Percentiles rank a stretch among this genome's conserved stretches.
These are phyloP conservation scores for Juglanconis oblonga DNA, from an alignment of 2,329 filamentous ascomycete species.

Conservation along the genomic window DNA sequence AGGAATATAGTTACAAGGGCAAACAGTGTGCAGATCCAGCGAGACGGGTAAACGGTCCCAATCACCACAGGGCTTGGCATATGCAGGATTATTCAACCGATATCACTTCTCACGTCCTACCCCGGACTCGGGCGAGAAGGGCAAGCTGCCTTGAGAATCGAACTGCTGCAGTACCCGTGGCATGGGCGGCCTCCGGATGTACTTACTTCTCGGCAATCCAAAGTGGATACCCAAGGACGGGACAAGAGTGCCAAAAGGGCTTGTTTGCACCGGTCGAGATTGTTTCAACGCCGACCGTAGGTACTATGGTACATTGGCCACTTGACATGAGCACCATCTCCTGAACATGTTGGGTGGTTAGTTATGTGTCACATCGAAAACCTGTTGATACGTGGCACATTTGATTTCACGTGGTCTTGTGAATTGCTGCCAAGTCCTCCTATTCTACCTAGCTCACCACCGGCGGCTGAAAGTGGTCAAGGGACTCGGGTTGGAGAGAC, in stretches of 20 bases:
- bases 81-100: not conserved
- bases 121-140: not conserved
- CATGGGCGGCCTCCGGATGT: not conserved
- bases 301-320: not conserved
- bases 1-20: not conserved
- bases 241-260: not conserved
- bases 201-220: not conserved
- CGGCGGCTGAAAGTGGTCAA: conserved; percentile 7
- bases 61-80: not conserved
- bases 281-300: not conserved
- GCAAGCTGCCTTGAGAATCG: too few species aligned
- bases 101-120: not conserved
- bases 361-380: not conserved
- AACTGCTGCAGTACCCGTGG: not conserved
- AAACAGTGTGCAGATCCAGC: not conserved
- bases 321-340: not conserved
- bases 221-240: not conserved
- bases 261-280: not conserved
- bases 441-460: conserved; percentile 5
- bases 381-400: not conserved
- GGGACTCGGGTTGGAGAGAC: conserved; percentile 1
- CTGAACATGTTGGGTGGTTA: not conserved
- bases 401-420: conserved; percentile 3
- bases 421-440: conserved; percentile 13
- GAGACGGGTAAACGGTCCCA: not conserved